Conservation (phyloP, 495 filamentous ascomycete species). For the Aspergillus incahuasiensis region DNA sequence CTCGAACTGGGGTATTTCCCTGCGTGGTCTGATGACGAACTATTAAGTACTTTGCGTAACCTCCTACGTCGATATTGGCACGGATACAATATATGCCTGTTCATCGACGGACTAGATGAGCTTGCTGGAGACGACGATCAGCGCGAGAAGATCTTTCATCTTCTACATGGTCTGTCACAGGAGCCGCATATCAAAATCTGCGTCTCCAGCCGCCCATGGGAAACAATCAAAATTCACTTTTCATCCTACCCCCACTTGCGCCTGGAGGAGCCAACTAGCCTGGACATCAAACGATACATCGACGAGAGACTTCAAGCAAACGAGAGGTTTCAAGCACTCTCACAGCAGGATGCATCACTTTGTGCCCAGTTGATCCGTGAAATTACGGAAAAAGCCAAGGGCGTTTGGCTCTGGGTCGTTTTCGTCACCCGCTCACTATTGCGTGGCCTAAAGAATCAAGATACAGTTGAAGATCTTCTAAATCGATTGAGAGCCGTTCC, state of each 20-base stretch:
- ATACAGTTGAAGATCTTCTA: background rate
- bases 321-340: background rate
- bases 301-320: background rate
- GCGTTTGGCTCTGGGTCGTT: conserved; percentile 41
- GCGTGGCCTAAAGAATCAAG: conserved; percentile 26
- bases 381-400: conserved; percentile 23
- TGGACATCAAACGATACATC: conserved; percentile 29
- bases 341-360: background rate
- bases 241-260: conserved; percentile 5
- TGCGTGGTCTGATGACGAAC: background rate
- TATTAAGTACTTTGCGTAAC: background rate
- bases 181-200: background rate
- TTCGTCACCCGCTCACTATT: conserved; percentile 28
- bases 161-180: background rate
- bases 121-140: conserved; percentile 23
- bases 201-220: background rate
- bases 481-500: background rate
- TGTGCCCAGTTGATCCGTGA: conserved; percentile 15
- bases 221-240: conserved; percentile 32
- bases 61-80: background rate
- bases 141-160: conserved; percentile 13
- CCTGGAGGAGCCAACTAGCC: conserved; percentile 28
- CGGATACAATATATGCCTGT: background rate
- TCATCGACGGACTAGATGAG: conserved; percentile 32
- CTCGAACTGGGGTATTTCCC: background rate